Evolutionary conservation across 805 yeast species (phyloP).

Genomic region (Pichia rugopelliculosa): DNA sequence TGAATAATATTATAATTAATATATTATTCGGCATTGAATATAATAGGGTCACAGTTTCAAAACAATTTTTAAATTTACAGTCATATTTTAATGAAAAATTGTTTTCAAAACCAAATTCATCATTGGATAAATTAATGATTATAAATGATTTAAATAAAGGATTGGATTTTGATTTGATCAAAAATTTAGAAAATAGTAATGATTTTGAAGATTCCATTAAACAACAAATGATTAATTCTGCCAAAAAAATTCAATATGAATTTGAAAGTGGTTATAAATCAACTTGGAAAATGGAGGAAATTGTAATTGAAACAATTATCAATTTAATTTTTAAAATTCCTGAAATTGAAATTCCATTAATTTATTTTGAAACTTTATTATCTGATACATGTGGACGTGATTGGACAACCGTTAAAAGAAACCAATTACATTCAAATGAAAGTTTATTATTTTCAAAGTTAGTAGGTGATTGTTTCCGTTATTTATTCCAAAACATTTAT

Average conservation of each 20-base stretch:
- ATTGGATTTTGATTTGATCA: conserved; percentile 31
- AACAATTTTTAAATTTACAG: conserved; percentile 71
- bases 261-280: conserved; percentile 36
- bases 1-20: conserved; percentile 72
- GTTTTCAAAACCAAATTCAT: conserved; percentile 69
- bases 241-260: conserved; percentile 33
- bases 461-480: conserved; percentile 85
- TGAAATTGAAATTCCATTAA: conserved; percentile 49
- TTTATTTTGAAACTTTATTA: conserved; percentile 77
- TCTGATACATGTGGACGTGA: conserved; percentile 83
- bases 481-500: conserved; percentile 61
- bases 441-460: conserved; percentile 77
- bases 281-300: conserved; percentile 88
- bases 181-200: conserved; percentile 21
- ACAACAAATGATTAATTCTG: conserved; percentile 23
- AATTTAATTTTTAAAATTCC: conserved; percentile 76
- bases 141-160: conserved; percentile 32
- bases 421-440: conserved; percentile 16
- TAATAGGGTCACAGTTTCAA: conserved; percentile 80
- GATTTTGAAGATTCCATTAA: conserved; percentile 23
- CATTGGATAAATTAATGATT: conserved; percentile 58
- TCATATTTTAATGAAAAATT: conserved; percentile 56
- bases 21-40: conserved; percentile 74
- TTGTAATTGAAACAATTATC: conserved; percentile 75
- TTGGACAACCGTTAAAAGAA: conserved; percentile 37